Evolutionary conservation across 2,329 filamentous ascomycete species (phyloP).

Genomic region (Alternaria burnsii): DNA sequence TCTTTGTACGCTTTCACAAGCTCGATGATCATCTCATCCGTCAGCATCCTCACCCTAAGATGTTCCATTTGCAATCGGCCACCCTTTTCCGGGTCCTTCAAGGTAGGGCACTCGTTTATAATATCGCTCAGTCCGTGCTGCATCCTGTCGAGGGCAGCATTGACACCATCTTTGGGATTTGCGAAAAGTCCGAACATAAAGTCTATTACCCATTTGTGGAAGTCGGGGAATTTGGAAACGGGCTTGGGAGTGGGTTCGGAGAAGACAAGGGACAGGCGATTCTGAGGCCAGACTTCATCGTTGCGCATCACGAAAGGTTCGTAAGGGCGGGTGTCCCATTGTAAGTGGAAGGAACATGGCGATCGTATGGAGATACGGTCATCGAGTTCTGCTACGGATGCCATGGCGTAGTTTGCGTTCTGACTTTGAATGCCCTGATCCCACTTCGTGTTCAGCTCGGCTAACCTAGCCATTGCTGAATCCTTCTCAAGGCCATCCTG

Average conservation of each 20-base stretch:
- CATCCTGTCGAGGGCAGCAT: constrained; percentile 37
- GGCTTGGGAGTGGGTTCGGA: constrained; percentile 64
- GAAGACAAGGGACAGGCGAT: constrained; percentile 69
- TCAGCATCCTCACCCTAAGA: constrained; percentile 43
- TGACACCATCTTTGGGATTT: constrained; percentile 13
- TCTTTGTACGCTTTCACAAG: constrained; percentile 41
- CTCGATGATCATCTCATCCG: constrained; percentile 44
- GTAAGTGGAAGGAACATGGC: constrained; percentile 30
- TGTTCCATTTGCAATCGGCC: constrained; percentile 44
- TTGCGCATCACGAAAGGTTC: constrained; percentile 70
- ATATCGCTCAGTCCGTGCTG: constrained; percentile 41
- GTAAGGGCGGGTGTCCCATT: constrained; percentile 74
- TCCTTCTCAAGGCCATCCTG: constrained; percentile 33
- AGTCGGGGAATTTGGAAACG: constrained; percentile 17
- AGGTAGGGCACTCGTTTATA: constrained; percentile 33
- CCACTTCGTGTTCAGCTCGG: constrained; percentile 51
- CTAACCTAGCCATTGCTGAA: constrained; percentile 41
- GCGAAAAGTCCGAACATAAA: constrained; percentile 34
- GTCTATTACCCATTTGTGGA: constrained; percentile 40
- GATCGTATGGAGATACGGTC: constrained; percentile 39
- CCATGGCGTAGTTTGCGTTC: constrained; percentile 9
- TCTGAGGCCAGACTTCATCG: constrained; percentile 73
- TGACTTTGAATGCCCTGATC: constrained; percentile 7
- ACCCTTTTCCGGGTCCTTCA: constrained; percentile 44
- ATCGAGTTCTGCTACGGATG: constrained; percentile 29